Base-by-base conservation (phyloP, 75 land plant species). In the Azolla pinnata region DNA sequence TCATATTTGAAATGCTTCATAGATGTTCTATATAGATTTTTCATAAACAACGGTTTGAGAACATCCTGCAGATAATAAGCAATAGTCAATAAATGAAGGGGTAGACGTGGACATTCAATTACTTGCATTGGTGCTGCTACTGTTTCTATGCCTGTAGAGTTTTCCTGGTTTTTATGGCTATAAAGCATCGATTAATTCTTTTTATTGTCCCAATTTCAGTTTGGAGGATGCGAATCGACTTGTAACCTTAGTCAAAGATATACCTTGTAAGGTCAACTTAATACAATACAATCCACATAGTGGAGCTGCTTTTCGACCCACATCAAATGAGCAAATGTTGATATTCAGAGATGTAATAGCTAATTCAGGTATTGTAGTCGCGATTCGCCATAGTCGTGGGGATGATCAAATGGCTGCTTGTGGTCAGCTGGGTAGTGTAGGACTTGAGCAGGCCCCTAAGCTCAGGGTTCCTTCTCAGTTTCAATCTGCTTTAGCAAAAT, bases 381-480 rank as follows among this genome's bases (percentile, higher is more conserved):
- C 81, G 31, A 49, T 88, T 63, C 74, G 97, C 26, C 70, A 56
- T 5, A 92, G 97, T 57, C 58, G 97, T 42, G 95, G 97, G 0
- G 79, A 92, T 64, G 97, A 88, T 68, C 74, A 81, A 56, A 92
- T 88, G 89, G 95, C 95, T 70, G 95, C 97, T 4, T 92, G 97
- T 67, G 97, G 97, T 30, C 97, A 92, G 74, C 87, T 92, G 4
- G 97, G 97, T 4, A 71, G 63, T 44, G 79, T 79, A 30, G 81
- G 83, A 57, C 72, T 69, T 2, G 50, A 64, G 29, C 85, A 76
- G 47, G 77, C 76, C 28, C 82, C 91, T 20, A 29, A 63, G 17
- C 61, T 83, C 25, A 72, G 70, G 14, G 75, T 68, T 45, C 86
- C 86, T 31, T 65, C 68, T 20, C 61, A 49, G 53, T 86, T 86